Base-by-base conservation (phyloP, 805 yeast genomes). In the Suhomyces sp. region DNA sequence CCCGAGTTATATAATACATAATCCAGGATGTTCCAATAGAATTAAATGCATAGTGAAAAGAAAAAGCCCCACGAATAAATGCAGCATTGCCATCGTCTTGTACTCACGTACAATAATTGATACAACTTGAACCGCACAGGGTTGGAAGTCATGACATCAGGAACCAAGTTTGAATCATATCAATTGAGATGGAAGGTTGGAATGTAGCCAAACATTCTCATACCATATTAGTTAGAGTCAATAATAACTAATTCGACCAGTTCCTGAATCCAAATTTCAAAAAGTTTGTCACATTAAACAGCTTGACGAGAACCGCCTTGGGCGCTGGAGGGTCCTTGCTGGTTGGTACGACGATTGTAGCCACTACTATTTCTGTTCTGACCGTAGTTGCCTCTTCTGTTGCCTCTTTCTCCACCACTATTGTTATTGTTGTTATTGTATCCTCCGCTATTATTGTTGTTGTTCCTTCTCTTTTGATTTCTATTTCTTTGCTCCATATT, bases 401-500 rank as follows among this genome's bases (percentile, higher is more conserved):
- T 36, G 14, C 32, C 33, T n/a, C n/a, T n/a, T n/a, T n/a, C n/a
- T 11, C 30, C 22, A 22, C 23, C 24, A 24, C 43, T 38, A 38
- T 28, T 28, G 31, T 43, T 42, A 25, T 44, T 45, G 33, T 42
- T 39, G 35, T 48, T 46, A 29, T 36, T 43, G 29, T 51, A 33
- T 21, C 32, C 36, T 28, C 29, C 36, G 38, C 43, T 40, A 19
- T 47, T 58, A 45, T 53, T 59, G 51, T 52, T 58, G 37, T 58
- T 71, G 53, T 65, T 70, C 53, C 64, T 63, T 46, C 66, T 65
- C 46, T 60, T 61, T 42, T 64, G 68, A 55, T 65, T 68, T 47
- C 68, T 69, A 44, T 66, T 70, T 50, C 72, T 65, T 43, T 70
- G 72, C 43, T 75, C 72, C 64, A 70, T 63, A 54, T 69, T 65